phyloP scores from a whole-genome alignment of 208 protist genomes.

The Wallacemonas rigidus region DNA sequence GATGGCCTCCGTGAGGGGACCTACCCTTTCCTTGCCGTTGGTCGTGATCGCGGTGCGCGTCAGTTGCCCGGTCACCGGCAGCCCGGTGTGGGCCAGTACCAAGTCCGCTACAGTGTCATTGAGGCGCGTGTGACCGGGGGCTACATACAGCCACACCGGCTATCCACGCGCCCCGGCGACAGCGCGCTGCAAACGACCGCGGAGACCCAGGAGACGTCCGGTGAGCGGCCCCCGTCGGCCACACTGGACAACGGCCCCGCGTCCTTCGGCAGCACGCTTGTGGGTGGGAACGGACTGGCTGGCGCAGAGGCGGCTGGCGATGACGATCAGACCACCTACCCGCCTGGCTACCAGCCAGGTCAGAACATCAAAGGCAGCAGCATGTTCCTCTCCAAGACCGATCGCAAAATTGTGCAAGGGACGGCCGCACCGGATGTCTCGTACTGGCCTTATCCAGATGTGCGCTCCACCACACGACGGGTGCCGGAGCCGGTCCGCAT shows the following conservation, averaged over 20 bases:
- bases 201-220: slow-evolving; percentile 10
- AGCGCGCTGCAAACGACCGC: not conserved
- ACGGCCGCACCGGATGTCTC: slow-evolving; percentile 61
- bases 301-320: not conserved
- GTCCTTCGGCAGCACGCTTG: slow-evolving; percentile 14
- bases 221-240: not conserved
- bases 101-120: slow-evolving; percentile 53
- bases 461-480: slow-evolving; percentile 63
- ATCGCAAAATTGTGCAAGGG: slow-evolving; percentile 31
- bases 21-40: slow-evolving; percentile 49
- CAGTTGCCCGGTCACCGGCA: slow-evolving; percentile 49
- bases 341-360: slow-evolving; percentile 21
- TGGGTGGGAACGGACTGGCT: not conserved
- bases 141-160: slow-evolving; percentile 47
- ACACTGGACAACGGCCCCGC: slow-evolving; percentile 11
- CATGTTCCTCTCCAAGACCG: slow-evolving; percentile 65
- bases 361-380: slow-evolving; percentile 60
- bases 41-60: slow-evolving; percentile 20
- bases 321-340: slow-evolving; percentile 1
- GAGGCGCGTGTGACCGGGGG: slow-evolving; percentile 70
- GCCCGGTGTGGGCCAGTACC: slow-evolving; percentile 73
- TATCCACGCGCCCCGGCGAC: slow-evolving; percentile 7
- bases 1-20: slow-evolving; percentile 27
- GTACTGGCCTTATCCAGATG: slow-evolving; percentile 80
- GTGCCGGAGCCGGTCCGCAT: slow-evolving; percentile 44